Evolutionary conservation across 139 green algal genomes (phyloP).

Genomic region (Pycnococcus provasolii): DNA sequence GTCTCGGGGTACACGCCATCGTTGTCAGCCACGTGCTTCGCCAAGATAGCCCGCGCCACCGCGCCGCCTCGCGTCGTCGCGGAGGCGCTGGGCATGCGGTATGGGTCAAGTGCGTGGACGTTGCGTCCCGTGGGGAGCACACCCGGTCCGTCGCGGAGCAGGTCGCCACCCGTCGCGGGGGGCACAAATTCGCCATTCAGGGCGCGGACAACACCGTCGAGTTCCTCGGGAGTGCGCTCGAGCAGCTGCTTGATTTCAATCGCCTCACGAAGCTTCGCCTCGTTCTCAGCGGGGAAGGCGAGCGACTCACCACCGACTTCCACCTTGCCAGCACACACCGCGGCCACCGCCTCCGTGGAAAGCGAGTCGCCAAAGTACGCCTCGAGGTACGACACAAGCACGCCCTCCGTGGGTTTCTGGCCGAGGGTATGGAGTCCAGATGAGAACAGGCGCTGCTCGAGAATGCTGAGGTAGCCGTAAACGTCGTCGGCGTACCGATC

Average conservation of each 20-base stretch:
- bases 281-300: slow-evolving; percentile 8
- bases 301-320: slow-evolving; percentile 1
- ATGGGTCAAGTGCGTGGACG: slow-evolving; percentile 95
- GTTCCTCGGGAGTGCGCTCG: slow-evolving; percentile 67
- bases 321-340: slow-evolving; percentile 16
- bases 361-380: slow-evolving; percentile 24
- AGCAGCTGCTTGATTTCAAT: slow-evolving; percentile 68
- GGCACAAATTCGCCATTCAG: slow-evolving; percentile 79
- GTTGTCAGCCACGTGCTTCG: slow-evolving; percentile 52
- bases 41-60: slow-evolving; percentile 49
- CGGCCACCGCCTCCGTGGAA: not conserved
- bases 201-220: slow-evolving; percentile 50
- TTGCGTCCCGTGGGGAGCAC: slow-evolving; percentile 93
- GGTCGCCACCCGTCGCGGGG: slow-evolving; percentile 78
- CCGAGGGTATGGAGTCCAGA: slow-evolving; percentile 90
- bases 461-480: slow-evolving; percentile 71
- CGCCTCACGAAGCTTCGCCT: slow-evolving; percentile 52
- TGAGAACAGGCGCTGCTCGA: slow-evolving; percentile 90
- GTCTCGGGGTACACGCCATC: slow-evolving; percentile 74
- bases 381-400: slow-evolving; percentile 6
- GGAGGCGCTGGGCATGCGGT: slow-evolving; percentile 82
- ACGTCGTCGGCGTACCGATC: slow-evolving; percentile 54
- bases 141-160: slow-evolving; percentile 84
- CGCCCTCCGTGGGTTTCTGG: slow-evolving; percentile 30
- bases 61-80: slow-evolving; percentile 57